Evolutionary conservation across 2,329 filamentous ascomycete genomes (phyloP).

Genomic region (Paecilomyces sp.): DNA sequence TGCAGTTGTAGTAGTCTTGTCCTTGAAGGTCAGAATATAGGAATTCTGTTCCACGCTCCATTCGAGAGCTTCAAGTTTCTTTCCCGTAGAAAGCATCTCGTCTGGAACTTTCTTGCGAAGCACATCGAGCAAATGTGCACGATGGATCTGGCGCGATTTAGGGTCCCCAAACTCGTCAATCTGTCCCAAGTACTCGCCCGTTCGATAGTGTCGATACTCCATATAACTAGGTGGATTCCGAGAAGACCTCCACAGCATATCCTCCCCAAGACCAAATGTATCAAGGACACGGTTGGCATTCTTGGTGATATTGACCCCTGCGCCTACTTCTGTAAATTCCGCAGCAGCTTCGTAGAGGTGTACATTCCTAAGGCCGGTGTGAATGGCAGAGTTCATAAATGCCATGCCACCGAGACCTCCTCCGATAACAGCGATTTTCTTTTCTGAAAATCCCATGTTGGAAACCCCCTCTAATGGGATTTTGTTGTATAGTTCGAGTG

Average conservation of each 20-base stretch:
- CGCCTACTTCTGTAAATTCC: constrained; percentile 31
- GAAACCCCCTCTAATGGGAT: neutral
- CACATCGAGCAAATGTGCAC: constrained; percentile 29
- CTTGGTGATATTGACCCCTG: constrained; percentile 31
- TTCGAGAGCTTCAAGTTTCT: constrained; percentile 6
- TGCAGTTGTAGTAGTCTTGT: constrained; percentile 6
- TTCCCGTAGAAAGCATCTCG: constrained; percentile 17
- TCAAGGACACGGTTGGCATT: constrained; percentile 28
- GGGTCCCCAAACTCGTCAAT: constrained; percentile 21
- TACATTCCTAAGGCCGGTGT: constrained; percentile 22
- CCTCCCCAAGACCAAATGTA: constrained; percentile 21
- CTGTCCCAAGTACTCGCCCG: constrained; percentile 20
- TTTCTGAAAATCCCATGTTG: constrained; percentile 21
- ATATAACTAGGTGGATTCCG: constrained; percentile 23
- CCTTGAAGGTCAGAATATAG: constrained; percentile 7
- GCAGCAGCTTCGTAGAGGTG: constrained; percentile 30
- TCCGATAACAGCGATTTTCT: constrained; percentile 26
- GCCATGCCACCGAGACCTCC: constrained; percentile 31
- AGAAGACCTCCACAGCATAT: constrained; percentile 28
- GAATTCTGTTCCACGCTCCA: neutral
- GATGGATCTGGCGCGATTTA: constrained; percentile 19
- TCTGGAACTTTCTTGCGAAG: constrained; percentile 24
- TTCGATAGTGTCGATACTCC: constrained; percentile 21
- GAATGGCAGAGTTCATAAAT: constrained; percentile 27
- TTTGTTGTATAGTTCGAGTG: neutral